Conservation (phyloP, 2,329 filamentous ascomycete species). For the Bretziella fagacearum region DNA sequence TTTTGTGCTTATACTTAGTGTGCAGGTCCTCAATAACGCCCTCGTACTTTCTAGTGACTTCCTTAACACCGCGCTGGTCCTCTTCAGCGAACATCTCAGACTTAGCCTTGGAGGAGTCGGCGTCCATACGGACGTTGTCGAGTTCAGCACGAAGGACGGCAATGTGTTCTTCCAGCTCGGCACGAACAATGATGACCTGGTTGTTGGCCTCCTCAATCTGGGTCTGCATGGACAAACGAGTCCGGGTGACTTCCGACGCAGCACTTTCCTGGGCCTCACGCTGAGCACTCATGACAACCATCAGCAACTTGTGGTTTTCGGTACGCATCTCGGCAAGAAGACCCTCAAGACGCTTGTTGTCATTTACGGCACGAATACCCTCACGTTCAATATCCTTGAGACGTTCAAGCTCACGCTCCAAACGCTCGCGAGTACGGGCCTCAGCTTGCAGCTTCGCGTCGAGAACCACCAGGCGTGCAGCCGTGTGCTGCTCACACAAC, state of each 20-base stretch:
- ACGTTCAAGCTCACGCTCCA: constrained; percentile 49
- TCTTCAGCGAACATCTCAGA: constrained; percentile 76
- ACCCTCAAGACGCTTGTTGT: constrained; percentile 42
- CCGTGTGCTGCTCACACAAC: constrained; percentile 61
- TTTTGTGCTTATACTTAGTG: constrained; percentile 54
- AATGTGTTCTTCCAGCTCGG: constrained; percentile 68
- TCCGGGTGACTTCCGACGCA: constrained; percentile 64
- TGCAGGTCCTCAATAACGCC: constrained; percentile 59
- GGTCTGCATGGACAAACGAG: constrained; percentile 58
- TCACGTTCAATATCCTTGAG: constrained; percentile 47
- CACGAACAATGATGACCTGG: constrained; percentile 67
- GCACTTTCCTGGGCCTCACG: constrained; percentile 66
- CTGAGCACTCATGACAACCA: constrained; percentile 32
- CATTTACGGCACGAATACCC: constrained; percentile 45
- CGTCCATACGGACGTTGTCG: constrained; percentile 61
- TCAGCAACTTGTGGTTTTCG: constrained; percentile 57
- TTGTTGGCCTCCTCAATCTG: constrained; percentile 73
- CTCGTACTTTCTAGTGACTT: constrained; percentile 41
- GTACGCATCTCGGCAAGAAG: constrained; percentile 39
- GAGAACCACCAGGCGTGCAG: constrained; percentile 64
- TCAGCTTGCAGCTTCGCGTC: constrained; percentile 63
- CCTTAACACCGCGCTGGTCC: constrained; percentile 32
- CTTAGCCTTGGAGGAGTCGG: constrained; percentile 63
- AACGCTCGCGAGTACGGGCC: constrained; percentile 48
- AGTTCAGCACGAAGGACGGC: constrained; percentile 54